These are phyloP conservation scores for Dactylellina parvicollis DNA, from an alignment of 2,329 filamentous ascomycete genomes.

Conservation along the genomic window DNA sequence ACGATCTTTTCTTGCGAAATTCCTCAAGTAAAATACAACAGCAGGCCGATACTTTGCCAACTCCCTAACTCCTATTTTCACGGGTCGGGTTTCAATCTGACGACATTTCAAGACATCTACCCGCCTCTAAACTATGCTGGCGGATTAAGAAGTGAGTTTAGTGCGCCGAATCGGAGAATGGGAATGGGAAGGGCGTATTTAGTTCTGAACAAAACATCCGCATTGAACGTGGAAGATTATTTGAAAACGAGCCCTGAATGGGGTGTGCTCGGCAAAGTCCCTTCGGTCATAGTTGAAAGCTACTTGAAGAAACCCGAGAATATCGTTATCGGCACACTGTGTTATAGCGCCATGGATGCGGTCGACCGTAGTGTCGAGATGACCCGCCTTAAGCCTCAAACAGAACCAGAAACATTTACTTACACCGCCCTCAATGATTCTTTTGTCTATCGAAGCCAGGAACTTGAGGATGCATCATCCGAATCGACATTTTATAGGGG, in stretches of 20 bases:
- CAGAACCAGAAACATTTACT: slow-evolving; percentile 1
- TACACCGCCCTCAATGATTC: not conserved
- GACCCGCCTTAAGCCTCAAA: not conserved
- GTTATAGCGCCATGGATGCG: slow-evolving; percentile 10
- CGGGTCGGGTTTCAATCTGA: not conserved
- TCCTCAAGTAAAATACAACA: not conserved
- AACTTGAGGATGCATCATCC: no score
- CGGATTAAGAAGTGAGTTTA: slow-evolving; percentile 11
- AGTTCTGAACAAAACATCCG: not conserved
- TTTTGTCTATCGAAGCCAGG: not conserved
- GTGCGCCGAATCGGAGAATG: not conserved
- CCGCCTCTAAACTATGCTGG: not conserved
- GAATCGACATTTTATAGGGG: not conserved
- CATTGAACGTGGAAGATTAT: not conserved
- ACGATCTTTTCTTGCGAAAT: not conserved
- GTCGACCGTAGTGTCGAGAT: slow-evolving; percentile 17
- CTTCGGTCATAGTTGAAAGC: no score
- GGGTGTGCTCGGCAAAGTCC: not conserved
- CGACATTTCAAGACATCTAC: not conserved
- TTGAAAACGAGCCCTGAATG: not conserved
- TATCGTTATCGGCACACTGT: not conserved
- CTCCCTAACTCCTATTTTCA: slow-evolving; percentile 12
- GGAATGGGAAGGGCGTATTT: slow-evolving; percentile 1
- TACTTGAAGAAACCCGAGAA: not conserved
- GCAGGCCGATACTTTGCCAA: not conserved